A percentile compares a stretch with the other conserved stretches of the same genome.
These are phyloP conservation scores for Datura wrightii DNA, from an alignment of 257 asterid species.

Conservation along the genomic window DNA sequence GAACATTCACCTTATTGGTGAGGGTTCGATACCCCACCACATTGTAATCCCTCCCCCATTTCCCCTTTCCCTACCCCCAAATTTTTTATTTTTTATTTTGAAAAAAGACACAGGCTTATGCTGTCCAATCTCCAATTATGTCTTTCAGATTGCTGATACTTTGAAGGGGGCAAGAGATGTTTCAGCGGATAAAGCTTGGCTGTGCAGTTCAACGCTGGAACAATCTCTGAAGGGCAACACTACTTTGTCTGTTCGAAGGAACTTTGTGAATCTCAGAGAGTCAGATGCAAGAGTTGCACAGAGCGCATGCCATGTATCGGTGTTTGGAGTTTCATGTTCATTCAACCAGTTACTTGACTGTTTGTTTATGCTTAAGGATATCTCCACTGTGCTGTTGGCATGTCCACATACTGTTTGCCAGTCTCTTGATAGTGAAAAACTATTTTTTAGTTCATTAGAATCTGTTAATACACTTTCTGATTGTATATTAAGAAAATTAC, in stretches of 20 bases:
- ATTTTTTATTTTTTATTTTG: too few species aligned
- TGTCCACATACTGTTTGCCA: slow-evolving; percentile 50
- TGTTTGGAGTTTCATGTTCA: slow-evolving; percentile 49
- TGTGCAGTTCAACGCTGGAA: slow-evolving; percentile 43
- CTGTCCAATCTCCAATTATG: slow-evolving; percentile 20
- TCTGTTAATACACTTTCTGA: slow-evolving; percentile 77
- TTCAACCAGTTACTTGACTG: slow-evolving; percentile 54
- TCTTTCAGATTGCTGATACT: slow-evolving; percentile 63
- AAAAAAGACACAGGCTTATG: background rate
- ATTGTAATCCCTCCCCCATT: too few species aligned
- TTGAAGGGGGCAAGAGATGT: slow-evolving; percentile 51
- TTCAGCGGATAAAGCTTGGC: slow-evolving; percentile 52
- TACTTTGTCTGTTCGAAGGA: slow-evolving; percentile 43
- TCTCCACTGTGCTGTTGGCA: slow-evolving; percentile 60
- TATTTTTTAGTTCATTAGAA: slow-evolving; percentile 83
- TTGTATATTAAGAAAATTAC: slow-evolving; percentile 68
- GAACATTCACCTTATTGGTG: too few species aligned
- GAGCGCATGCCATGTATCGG: slow-evolving; percentile 41
- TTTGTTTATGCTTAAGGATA: slow-evolving; percentile 75
- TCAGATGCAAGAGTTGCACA: slow-evolving; percentile 44
- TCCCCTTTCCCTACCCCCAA: too few species aligned
- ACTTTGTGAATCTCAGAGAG: slow-evolving; percentile 40
- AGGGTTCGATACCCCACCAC: too few species aligned
- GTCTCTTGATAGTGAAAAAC: slow-evolving; percentile 49
- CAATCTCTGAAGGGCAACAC: slow-evolving; percentile 45